Evolutionary conservation across 495 filamentous ascomycete genomes (phyloP), one percentile per base, ranked within the genome.

Genomic region (Baudoinia panamericana): DNA sequence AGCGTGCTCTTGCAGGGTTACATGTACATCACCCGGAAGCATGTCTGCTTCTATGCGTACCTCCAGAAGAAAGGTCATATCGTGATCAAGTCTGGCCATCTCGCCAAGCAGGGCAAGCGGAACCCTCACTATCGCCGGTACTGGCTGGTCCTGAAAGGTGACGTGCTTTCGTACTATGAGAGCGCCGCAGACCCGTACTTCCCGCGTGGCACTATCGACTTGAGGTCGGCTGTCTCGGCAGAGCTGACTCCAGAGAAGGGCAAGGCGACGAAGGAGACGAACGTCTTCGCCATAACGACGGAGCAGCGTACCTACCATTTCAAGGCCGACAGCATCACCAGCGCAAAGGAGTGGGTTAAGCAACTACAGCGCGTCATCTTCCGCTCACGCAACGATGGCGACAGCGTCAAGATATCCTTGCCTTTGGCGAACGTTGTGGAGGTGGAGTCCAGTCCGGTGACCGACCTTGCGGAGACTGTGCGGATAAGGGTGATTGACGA

Each of bases 11-110:
- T 96, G 11, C 84, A 93, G 54, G 90, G 90, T 2, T 94, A 92
- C 57, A 81, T 97, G 80, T 97, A 96, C 64, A 84, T 97, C 55
- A 96, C 92, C 0, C 70, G 80, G 38, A 76, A 77, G 41, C 90
- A 97, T 57, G 81, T 97, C 37, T 94, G 87, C 52, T 97, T 97
- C 59, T 96, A 95, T 56, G 86, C 92, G 10, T 95, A 96, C 57
- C 64, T 96, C 22, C 87, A 90, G 5, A 88, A 82, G 65, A 93
- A 88, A 24, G 39, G 43, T 23, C 75, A 83, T 54, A 70, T 79
- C 34, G 70, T 80, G 33, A 70, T 76, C 50, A 96, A 93, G 62
- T 88, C 90, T 4, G 92, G 90, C 0, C 81, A 87, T 54, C 70
- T 97, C 3, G 70, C 73, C 24, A 97, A 97, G 61, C 82, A 84